phyloP scores from a whole-genome alignment of 1,139 yeast genomes.

The Taphrina communis region DNA sequence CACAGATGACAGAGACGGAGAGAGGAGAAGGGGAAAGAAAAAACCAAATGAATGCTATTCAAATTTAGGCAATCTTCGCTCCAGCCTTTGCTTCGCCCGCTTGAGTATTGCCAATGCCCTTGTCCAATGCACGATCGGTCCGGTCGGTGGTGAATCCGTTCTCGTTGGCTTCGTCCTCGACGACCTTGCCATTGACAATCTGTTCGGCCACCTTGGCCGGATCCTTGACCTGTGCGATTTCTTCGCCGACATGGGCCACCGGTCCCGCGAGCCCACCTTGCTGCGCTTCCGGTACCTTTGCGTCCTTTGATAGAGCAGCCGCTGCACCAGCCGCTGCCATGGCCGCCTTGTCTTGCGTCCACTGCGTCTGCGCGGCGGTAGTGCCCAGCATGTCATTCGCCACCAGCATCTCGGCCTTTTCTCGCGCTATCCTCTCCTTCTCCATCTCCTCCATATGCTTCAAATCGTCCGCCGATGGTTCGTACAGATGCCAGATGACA shows the following conservation, averaged over 20 bases:
- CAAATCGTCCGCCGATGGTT: constrained; percentile 81
- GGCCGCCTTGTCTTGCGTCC: constrained; percentile 36
- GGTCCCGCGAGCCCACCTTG: constrained; percentile 35
- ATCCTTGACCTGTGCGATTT: constrained; percentile 23
- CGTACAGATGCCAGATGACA: constrained; percentile 91
- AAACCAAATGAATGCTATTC: not conserved
- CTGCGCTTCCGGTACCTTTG: not conserved
- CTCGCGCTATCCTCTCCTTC: constrained; percentile 54
- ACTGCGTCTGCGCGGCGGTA: constrained; percentile 30
- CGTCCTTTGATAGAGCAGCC: not conserved
- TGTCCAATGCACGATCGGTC: not conserved
- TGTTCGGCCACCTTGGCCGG: constrained; percentile 21
- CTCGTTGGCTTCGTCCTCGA: constrained; percentile 16
- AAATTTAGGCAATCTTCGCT: constrained; percentile 1
- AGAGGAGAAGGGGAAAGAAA: not conserved
- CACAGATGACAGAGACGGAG: too few relatives aligned
- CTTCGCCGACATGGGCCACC: constrained; percentile 37
- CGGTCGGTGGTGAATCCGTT: constrained; percentile 24
- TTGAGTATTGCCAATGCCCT: constrained; percentile 21
- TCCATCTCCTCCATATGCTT: constrained; percentile 60
- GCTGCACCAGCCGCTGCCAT: constrained; percentile 9
- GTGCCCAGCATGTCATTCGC: constrained; percentile 52
- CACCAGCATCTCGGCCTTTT: constrained; percentile 44
- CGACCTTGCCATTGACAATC: not conserved
- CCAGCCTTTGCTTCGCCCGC: constrained; percentile 9